phyloP scores from a whole-genome alignment of 2,329 filamentous ascomycete genomes.

The Escovopsis weberi region DNA sequence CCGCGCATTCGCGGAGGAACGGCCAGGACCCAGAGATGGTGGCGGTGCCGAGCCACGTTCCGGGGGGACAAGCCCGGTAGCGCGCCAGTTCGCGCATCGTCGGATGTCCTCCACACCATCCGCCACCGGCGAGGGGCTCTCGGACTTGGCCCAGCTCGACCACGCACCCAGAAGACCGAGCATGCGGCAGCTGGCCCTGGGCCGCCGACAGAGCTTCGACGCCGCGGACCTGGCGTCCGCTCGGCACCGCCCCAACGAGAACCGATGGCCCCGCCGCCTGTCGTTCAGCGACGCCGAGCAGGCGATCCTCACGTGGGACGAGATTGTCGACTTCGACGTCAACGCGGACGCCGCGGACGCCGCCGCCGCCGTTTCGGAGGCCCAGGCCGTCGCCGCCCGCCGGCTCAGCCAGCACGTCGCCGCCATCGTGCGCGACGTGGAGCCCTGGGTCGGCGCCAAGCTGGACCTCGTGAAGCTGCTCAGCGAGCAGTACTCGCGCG shows the following conservation, averaged over 20 bases:
- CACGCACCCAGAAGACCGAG: conserved; percentile 17
- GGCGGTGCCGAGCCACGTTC: conserved; percentile 17
- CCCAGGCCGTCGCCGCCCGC: conserved; percentile 38
- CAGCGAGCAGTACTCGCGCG: conserved; percentile 45
- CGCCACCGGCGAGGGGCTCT: conserved; percentile 34
- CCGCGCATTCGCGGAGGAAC: conserved; percentile 8
- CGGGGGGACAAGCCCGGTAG: conserved; percentile 28
- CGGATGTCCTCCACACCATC: conserved; percentile 40
- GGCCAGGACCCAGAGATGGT: conserved; percentile 12
- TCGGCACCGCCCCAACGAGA: conserved; percentile 32
- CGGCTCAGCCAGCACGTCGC: conserved; percentile 39
- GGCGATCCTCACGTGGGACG: conserved; percentile 53
- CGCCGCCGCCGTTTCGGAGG: conserved; percentile 12
- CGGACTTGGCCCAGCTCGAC: conserved; percentile 1
- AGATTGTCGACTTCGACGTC: conserved; percentile 26
- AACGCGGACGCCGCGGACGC: no score
- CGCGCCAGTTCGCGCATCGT: conserved; percentile 24
- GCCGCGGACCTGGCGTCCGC: conserved; percentile 14
- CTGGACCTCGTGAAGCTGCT: conserved; percentile 42
- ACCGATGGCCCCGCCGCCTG: conserved; percentile 54
- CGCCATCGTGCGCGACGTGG: conserved; percentile 35
- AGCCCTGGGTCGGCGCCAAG: conserved; percentile 46
- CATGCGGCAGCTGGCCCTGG: conserved; percentile 28
- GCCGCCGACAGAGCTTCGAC: conserved; percentile 45
- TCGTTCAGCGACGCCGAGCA: conserved; percentile 66